Evolutionary conservation across 2,329 filamentous ascomycete genomes (phyloP).

Genomic region (Purpureocillium lavendulum): DNA sequence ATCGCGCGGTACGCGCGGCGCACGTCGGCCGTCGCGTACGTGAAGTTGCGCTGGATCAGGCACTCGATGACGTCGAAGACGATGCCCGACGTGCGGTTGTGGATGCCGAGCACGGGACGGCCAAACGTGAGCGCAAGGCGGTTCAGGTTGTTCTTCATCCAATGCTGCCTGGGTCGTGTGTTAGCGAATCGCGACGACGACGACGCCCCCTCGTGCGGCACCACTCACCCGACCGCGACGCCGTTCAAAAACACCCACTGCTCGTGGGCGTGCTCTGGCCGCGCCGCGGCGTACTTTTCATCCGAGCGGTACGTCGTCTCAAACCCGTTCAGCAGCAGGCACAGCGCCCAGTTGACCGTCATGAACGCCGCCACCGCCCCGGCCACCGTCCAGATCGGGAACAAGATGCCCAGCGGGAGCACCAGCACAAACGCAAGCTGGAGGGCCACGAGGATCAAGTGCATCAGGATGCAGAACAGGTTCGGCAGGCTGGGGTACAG

Average conservation of each 20-base stretch:
- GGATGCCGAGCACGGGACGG: slow-evolving; percentile 62
- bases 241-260: slow-evolving; percentile 79
- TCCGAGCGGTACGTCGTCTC: slow-evolving; percentile 42
- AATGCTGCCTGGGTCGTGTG: slow-evolving; percentile 39
- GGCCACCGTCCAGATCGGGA: slow-evolving; percentile 40
- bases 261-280: slow-evolving; percentile 49
- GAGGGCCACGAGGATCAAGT: slow-evolving; percentile 48
- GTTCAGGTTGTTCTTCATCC: slow-evolving; percentile 64
- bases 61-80: slow-evolving; percentile 73
- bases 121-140: slow-evolving; percentile 64
- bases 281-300: slow-evolving; percentile 39
- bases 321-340: slow-evolving; percentile 40
- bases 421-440: slow-evolving; percentile 53
- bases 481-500: slow-evolving; percentile 52
- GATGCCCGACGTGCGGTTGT: slow-evolving; percentile 67
- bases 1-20: slow-evolving; percentile 53
- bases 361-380: slow-evolving; percentile 34
- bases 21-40: slow-evolving; percentile 62
- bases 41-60: slow-evolving; percentile 66
- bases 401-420: slow-evolving; percentile 39
- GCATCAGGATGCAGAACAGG: slow-evolving; percentile 45
- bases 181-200: background rate
- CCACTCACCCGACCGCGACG: slow-evolving; percentile 50
- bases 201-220: background rate
- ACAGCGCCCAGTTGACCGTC: slow-evolving; percentile 41